Conservation (phyloP, 352 stramenopile species). For the Globisporangium canariense region DNA sequence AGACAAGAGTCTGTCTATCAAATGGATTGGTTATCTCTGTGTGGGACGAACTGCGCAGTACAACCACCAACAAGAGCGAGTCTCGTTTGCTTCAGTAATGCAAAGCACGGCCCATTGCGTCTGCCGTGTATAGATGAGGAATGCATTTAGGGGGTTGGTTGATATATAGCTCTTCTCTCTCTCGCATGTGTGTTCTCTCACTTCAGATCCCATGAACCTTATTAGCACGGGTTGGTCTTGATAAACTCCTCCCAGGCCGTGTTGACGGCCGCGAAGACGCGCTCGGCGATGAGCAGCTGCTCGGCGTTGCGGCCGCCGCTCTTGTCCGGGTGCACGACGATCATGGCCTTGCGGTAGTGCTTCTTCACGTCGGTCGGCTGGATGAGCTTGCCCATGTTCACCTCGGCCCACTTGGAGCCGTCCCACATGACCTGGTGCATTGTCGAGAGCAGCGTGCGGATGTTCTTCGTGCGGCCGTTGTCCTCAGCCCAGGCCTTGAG, state of each 20-base stretch:
- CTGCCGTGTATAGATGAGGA: slow-evolving; percentile 24
- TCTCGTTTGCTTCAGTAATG: background rate
- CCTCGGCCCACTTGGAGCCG: slow-evolving; percentile 81
- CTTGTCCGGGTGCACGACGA: slow-evolving; percentile 92
- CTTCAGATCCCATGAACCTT: too few relatives aligned
- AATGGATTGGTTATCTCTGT: background rate
- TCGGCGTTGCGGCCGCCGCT: slow-evolving; percentile 79
- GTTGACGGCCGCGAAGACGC: slow-evolving; percentile 89
- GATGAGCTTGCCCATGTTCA: slow-evolving; percentile 91
- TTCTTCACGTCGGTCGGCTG: slow-evolving; percentile 89
- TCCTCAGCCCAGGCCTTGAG: slow-evolving; percentile 84
- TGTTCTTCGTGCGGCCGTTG: slow-evolving; percentile 88
- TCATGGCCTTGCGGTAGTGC: slow-evolving; percentile 90
- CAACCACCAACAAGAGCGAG: background rate
- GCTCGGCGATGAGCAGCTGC: slow-evolving; percentile 88
- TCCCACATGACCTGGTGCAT: slow-evolving; percentile 93
- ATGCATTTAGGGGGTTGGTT: slow-evolving; percentile 27
- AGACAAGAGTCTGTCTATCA: background rate
- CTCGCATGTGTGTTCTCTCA: too few relatives aligned
- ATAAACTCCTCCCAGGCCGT: slow-evolving; percentile 88
- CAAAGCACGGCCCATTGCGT: background rate
- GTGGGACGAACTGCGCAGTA: background rate
- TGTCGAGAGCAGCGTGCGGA: slow-evolving; percentile 87
- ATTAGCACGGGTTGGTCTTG: slow-evolving; percentile 66
- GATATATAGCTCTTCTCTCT: slow-evolving; percentile 10